Conservation (phyloP, 495 filamentous ascomycete species). For the Peziza echinospora region DNA sequence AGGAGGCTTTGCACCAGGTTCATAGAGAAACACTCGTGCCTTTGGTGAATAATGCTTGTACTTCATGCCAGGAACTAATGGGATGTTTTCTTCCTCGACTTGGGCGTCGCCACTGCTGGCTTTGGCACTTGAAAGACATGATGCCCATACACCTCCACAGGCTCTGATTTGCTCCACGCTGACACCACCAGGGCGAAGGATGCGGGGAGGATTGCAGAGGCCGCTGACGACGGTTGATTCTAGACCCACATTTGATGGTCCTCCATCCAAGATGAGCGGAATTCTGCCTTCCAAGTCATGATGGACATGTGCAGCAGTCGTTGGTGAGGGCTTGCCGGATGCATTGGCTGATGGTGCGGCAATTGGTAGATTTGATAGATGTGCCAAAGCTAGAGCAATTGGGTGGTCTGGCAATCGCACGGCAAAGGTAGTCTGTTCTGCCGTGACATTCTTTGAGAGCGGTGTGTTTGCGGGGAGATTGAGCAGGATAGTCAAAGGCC, state of each 20-base stretch:
- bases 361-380: conserved; percentile 49
- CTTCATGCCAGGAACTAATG: conserved; percentile 64
- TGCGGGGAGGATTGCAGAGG: conserved; percentile 50
- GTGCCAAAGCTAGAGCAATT: conserved; percentile 70
- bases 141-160: conserved; percentile 52
- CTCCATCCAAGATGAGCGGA: conserved; percentile 74
- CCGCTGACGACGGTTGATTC: conserved; percentile 96
- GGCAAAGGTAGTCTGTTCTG: conserved; percentile 62
- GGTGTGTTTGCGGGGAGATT: conserved; percentile 45
- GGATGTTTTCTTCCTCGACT: not conserved
- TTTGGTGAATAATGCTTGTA: conserved; percentile 94
- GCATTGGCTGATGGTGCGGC: conserved; percentile 94
- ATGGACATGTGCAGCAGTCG: conserved; percentile 65
- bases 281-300: conserved; percentile 75
- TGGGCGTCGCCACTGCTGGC: conserved; percentile 1
- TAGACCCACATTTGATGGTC: conserved; percentile 64
- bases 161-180: conserved; percentile 56
- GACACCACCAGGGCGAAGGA: conserved; percentile 79
- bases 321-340: conserved; percentile 76
- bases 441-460: conserved; percentile 73
- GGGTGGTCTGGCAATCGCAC: conserved; percentile 68
- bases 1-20: conserved; percentile 26
- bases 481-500: conserved; percentile 78
- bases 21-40: conserved; percentile 67
- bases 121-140: conserved; percentile 55